These are phyloP conservation scores for Aspergillus bridgeri DNA, from an alignment of 495 filamentous ascomycete species.

Conservation along the genomic window DNA sequence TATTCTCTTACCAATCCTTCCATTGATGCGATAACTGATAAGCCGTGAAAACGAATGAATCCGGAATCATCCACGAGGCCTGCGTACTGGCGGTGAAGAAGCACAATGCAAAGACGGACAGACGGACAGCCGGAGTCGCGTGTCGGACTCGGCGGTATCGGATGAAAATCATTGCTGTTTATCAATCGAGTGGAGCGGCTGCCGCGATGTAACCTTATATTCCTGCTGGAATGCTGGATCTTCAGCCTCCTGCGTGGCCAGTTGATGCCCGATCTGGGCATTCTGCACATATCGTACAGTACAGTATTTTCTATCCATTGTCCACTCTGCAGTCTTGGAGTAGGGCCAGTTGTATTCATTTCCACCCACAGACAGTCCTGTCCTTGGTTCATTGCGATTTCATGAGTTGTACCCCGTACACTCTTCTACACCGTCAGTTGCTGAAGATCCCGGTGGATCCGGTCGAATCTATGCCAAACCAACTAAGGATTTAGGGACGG, in stretches of 20 bases:
- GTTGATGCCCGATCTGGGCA: too few relatives aligned
- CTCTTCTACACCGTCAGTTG: background rate
- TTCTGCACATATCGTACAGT: too few relatives aligned
- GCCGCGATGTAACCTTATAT: slow-evolving; percentile 1
- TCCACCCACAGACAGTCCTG: too few relatives aligned
- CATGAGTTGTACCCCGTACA: too few relatives aligned
- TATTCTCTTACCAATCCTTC: background rate
- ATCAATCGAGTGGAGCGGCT: background rate
- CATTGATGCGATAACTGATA: background rate
- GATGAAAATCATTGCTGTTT: slow-evolving; percentile 6
- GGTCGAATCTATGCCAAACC: background rate
- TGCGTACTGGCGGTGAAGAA: background rate
- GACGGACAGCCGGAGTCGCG: background rate
- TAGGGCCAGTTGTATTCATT: background rate
- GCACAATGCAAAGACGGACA: background rate
- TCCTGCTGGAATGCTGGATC: background rate
- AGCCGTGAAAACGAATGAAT: background rate
- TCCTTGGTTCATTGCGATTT: too few relatives aligned
- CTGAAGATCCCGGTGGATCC: background rate
- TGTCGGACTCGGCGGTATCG: slow-evolving; percentile 8
- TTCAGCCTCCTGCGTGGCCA: too few relatives aligned
- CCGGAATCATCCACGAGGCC: background rate
- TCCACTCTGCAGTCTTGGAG: background rate
- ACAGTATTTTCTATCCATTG: too few relatives aligned
- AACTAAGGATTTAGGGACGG: background rate